A percentile compares a stretch with the other conserved stretches of the same genome.
phyloP scores from a whole-genome alignment of 1,139 yeast genomes.

The Arxiozyma heterogenica region DNA sequence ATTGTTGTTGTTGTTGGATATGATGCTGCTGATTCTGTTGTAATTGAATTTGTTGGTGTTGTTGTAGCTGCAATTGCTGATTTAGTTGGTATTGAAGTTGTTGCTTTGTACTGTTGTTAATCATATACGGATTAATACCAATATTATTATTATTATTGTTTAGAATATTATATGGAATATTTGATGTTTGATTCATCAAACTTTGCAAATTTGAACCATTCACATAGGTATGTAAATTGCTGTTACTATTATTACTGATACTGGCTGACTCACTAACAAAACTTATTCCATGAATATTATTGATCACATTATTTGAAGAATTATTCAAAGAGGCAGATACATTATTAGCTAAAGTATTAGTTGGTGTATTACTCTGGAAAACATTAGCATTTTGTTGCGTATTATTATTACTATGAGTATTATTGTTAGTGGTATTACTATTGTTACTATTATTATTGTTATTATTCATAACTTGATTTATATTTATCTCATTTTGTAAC shows the following conservation, averaged over 20 bases:
- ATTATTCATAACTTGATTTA: neutral
- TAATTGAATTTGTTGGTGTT: conserved; percentile 13
- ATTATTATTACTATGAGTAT: neutral
- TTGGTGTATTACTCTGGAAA: neutral
- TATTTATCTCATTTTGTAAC: neutral
- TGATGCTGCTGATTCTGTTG: conserved; percentile 18
- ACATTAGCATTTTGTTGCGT: neutral
- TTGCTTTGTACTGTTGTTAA: conserved; percentile 6
- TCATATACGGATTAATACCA: neutral
- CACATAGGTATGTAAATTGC: neutral
- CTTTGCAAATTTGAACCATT: neutral
- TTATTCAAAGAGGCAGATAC: neutral
- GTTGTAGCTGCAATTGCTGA: conserved; percentile 18
- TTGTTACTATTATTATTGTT: too few relatives aligned
- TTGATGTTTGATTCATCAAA: neutral
- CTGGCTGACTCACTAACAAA: neutral
- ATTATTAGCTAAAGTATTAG: neutral
- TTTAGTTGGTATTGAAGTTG: conserved; percentile 14
- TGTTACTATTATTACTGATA: neutral
- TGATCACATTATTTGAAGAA: neutral
- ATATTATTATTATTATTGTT: conserved; percentile 1
- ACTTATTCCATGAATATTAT: neutral
- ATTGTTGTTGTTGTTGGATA: conserved; percentile 20
- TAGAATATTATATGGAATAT: neutral
- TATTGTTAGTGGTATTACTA: neutral